Evolutionary conservation across 352 stramenopile species (phyloP), one percentile per base, ranked within the genome.

Genomic region (Elongisporangium anandrum): DNA sequence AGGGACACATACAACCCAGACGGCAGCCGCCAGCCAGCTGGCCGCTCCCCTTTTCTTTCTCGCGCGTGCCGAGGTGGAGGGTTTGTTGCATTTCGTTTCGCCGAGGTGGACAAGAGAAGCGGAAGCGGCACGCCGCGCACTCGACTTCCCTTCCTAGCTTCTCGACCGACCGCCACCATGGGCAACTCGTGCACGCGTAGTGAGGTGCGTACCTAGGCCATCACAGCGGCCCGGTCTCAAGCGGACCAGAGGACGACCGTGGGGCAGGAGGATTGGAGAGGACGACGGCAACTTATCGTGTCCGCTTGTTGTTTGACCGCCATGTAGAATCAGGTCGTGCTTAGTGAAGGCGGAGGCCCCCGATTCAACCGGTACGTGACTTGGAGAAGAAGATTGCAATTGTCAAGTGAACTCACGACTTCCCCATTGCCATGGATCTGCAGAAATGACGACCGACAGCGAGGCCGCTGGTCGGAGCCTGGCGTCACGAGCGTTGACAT

Each of bases 401-500:
- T 13, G 5, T 13, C 4, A 41, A 9, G 29, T 41, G 29, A 34
- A 41, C 29, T 41, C 9, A 41, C 29, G 29, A 8, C 6, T 41
- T 41, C 29, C 29, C 9, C 5, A 9, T 41, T 41, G 29, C 5
- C 5, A 9, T 41, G 29, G 9, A 41, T 13, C 29, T 15, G 6
- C 29, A 52, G 61, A 65, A 69, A 64, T 48, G 47, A 66, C 41
- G 73, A 84, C 26, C 66, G 62, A n/a, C 73, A 77, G 41, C 72
- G 77, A 8, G 83, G 81, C 8, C 81, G 83, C 24, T 93, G 83
- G 83, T 93, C 83, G 10, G 81, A 83, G 0, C 81, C 81, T 7
- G 80, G 87, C 47, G 72, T 66, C 23, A 52, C 69, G 9, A 87
- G 75, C 50, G 81, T 90, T 22, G 84, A 93, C 39, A 71, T 93